Base-by-base conservation (phyloP, 108 stramenopile species). In the Skeletonema menzelii region DNA sequence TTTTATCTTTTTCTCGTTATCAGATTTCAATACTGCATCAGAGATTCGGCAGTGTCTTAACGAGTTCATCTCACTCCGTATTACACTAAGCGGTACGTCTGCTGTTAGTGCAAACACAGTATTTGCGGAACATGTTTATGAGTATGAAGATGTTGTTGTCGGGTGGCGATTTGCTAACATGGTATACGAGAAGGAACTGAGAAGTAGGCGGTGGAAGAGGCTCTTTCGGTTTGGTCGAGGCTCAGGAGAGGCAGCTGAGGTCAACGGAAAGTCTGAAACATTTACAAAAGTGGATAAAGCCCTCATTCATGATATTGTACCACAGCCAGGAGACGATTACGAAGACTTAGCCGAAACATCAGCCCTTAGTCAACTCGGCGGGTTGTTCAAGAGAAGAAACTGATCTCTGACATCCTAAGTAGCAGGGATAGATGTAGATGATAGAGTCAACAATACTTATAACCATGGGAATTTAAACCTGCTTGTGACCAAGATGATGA, bases 81-180 rank as follows among this genome's bases (percentile, higher is more conserved):
- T 72, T 22, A 72, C 71, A 8, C 53, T 72, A 4, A 72, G 71
- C 38, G 73, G 73, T 17, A 74, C 73, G 35, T 67, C 73, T 12
- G 66, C 65, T 11, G 58, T 67, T 11, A 67, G 58, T 46, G 65
- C 73, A 8, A 35, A 31, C 14, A 65, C 73, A 20, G 73, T 74
- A 5, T 67, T 56, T 59, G 55, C 65, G 11, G 65, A 74, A 28
- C 65, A 74, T 27, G 65, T 74, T 8, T 74, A 74, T 46, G 65
- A 59, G 35, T 67, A 58, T 47, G 66, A 74, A 58, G 73, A 74
- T 59, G 66, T 74, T 1, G 66, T 24, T 42, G 73, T 74, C 19
- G 73, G 73, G 12, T 74, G 65, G 65, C 65, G 66, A 38, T 74
- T 74, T 42, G 73, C 73, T 24, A 74, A 74, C 27, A 74, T 74